Evolutionary conservation across 2,329 filamentous ascomycete genomes (phyloP).

Genomic region (Phialophora expanda): DNA sequence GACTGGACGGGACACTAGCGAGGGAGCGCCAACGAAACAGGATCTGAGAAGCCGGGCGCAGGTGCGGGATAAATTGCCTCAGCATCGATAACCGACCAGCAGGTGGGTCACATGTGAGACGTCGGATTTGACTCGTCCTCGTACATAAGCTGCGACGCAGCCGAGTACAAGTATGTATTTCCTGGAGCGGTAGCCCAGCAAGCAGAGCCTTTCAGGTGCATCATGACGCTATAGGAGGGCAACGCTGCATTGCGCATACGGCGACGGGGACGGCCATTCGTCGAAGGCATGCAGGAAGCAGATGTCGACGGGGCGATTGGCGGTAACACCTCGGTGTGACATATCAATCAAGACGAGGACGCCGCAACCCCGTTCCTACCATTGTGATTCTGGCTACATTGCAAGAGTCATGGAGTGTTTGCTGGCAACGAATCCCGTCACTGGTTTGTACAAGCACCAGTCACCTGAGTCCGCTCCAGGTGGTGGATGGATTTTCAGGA

Average conservation of each 20-base stretch:
- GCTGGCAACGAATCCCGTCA: background rate
- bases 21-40: background rate
- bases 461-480: background rate
- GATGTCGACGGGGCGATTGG: background rate
- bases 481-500: background rate
- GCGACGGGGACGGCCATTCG: background rate
- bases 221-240: background rate
- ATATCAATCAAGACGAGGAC: background rate
- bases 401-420: background rate
- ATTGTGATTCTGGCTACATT: background rate
- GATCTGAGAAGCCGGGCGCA: constrained; percentile 4
- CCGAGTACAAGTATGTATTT: background rate
- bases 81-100: constrained; percentile 9
- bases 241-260: background rate
- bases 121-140: background rate
- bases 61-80: constrained; percentile 8
- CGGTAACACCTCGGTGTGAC: background rate
- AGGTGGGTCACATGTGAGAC: background rate
- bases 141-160: background rate
- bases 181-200: too few species aligned
- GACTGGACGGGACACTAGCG: background rate
- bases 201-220: background rate
- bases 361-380: background rate
- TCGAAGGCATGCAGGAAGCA: background rate
- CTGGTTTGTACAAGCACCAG: background rate